Evolutionary conservation across 225 moss, liverwort and hornwort genomes (phyloP), one percentile per base, ranked within the genome.

Genomic region (Thuidium tamariscinum): DNA sequence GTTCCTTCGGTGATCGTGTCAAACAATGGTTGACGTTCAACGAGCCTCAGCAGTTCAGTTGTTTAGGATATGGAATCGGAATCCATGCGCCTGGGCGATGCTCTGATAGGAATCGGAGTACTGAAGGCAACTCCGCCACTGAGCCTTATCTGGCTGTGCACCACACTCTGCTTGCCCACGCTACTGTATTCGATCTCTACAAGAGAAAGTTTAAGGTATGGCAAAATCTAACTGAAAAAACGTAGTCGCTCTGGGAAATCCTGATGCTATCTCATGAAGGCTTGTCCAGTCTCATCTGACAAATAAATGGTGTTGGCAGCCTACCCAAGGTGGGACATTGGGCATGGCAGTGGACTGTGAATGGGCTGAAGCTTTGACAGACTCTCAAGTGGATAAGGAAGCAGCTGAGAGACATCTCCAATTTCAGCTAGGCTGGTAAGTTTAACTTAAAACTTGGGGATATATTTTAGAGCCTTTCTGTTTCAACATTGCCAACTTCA

Each of bases 21-120:
- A 95, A 97, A 67, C 69, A 92, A 81, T 98, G 98, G 98, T 90
- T 97, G 44, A 98, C 97, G 29, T 95, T 98, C 84, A 98, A 98
- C 88, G 98, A 98, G 89, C 95, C 97, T 61, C 42, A 46, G 74
- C 88, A 89, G 61, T 91, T 94, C 82, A 30, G 88, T 56, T 88
- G 83, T 84, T 37, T 66, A 60, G 98, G 97, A 52, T 83, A 96
- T 87, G 97, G 97, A 54, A 42, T 20, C 13, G 97, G 95, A 54
- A 4, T 73, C 26, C 98, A 98, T 89, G 97, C 97, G 54, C 98
- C 98, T 88, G 96, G 98, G 30, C 91, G 94, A 87, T 92, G 92
- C 62, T 97, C 97, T 67, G 88, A 95, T 79, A 89, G 95, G 77
- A 86, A 68, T 70, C 7, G 66, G 37, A 94, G 92, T 67, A 62